These are phyloP conservation scores for Huiozyma naganishii DNA, from an alignment of 805 yeast genomes.

Conservation along the genomic window DNA sequence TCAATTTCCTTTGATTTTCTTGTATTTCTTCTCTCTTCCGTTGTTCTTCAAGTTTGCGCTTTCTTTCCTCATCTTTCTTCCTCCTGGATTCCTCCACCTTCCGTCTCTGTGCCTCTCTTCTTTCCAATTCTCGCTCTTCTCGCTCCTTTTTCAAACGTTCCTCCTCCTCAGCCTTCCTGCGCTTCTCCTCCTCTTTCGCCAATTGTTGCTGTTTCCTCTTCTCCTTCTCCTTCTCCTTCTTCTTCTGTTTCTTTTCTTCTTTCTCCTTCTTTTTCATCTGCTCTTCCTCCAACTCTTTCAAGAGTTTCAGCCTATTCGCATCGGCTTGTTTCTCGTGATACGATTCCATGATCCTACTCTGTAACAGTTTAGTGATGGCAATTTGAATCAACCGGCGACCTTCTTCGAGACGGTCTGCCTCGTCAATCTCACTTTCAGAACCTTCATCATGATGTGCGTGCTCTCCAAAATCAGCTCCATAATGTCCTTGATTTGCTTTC, in stretches of 20 bases:
- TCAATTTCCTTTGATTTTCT: slow-evolving; percentile 28
- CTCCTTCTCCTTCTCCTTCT: slow-evolving; percentile 61
- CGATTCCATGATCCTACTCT: slow-evolving; percentile 60
- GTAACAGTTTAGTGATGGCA: slow-evolving; percentile 68
- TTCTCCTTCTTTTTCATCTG: slow-evolving; percentile 52
- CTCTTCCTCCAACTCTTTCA: slow-evolving; percentile 63
- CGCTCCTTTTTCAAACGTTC: slow-evolving; percentile 37
- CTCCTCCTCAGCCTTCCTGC: slow-evolving; percentile 43
- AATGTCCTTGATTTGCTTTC: slow-evolving; percentile 5
- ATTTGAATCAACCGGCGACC: slow-evolving; percentile 71
- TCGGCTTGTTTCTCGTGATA: slow-evolving; percentile 75
- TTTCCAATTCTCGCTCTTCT: slow-evolving; percentile 33
- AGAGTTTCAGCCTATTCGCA: slow-evolving; percentile 50
- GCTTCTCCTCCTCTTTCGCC: slow-evolving; percentile 52
- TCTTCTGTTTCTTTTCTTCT: slow-evolving; percentile 53
- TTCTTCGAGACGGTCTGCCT: slow-evolving; percentile 61
- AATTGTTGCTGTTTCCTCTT: slow-evolving; percentile 52
- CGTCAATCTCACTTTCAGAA: slow-evolving; percentile 35
- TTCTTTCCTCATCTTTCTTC: slow-evolving; percentile 32
- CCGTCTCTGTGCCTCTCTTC: slow-evolving; percentile 29
- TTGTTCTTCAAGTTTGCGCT: slow-evolving; percentile 32
- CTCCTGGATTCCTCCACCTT: slow-evolving; percentile 32
- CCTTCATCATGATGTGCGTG: slow-evolving; percentile 15
- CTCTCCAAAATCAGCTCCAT: slow-evolving; percentile 7
- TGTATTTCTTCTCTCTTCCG: slow-evolving; percentile 33